Evolutionary conservation across 495 filamentous ascomycete genomes (phyloP).

Genomic region (Penicillium mononematosum): DNA sequence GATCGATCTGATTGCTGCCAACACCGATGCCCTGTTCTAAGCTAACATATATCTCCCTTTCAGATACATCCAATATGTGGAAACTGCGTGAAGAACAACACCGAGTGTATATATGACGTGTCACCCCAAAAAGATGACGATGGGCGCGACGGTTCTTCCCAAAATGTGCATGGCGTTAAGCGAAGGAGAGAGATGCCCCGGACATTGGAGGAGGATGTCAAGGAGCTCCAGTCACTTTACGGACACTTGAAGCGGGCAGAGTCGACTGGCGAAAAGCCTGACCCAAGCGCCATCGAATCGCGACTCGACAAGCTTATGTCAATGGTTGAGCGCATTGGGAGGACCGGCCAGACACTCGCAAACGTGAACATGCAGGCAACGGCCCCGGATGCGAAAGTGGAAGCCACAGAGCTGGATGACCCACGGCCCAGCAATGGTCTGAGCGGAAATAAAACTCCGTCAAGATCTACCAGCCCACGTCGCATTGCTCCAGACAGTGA

Average conservation of each 20-base stretch:
- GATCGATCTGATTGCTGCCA: not conserved
- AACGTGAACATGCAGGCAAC: slow-evolving; percentile 25
- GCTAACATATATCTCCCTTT: not conserved
- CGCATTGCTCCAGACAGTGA: slow-evolving; percentile 38
- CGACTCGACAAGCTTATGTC: slow-evolving; percentile 48
- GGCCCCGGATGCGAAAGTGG: slow-evolving; percentile 24
- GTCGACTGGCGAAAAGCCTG: slow-evolving; percentile 26
- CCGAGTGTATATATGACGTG: slow-evolving; percentile 45
- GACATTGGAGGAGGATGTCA: slow-evolving; percentile 37
- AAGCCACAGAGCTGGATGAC: slow-evolving; percentile 22
- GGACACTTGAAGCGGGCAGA: slow-evolving; percentile 32
- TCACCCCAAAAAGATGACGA: slow-evolving; percentile 30
- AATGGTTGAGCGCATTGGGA: slow-evolving; percentile 46
- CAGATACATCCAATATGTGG: slow-evolving; percentile 51
- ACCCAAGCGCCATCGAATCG: slow-evolving; percentile 41
- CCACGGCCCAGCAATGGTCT: slow-evolving; percentile 16
- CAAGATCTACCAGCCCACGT: slow-evolving; percentile 36
- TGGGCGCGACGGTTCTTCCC: slow-evolving; percentile 15
- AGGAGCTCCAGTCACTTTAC: slow-evolving; percentile 41
- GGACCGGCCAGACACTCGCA: slow-evolving; percentile 31
- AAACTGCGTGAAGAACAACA: slow-evolving; percentile 46
- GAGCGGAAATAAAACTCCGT: slow-evolving; percentile 18
- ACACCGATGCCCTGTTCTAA: not conserved
- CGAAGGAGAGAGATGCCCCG: slow-evolving; percentile 34
- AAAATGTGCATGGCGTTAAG: slow-evolving; percentile 36